Evolutionary conservation across 495 filamentous ascomycete species (phyloP), one percentile per base, ranked within the genome.

Genomic region (Neurospora sp.): DNA sequence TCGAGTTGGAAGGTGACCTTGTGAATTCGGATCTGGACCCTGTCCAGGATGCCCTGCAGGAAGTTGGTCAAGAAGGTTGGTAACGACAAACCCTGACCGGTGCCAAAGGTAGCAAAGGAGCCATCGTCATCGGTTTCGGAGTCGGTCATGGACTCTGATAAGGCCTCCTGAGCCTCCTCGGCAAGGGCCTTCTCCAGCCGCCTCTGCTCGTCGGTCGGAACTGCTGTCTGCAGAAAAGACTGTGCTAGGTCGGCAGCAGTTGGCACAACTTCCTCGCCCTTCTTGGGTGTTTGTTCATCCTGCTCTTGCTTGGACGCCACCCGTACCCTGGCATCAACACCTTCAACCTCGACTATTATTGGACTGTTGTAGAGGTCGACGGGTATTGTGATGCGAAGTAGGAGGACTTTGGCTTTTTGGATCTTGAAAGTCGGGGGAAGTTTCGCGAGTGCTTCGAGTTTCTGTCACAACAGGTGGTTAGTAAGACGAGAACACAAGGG

Each of bases 61-160:
- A 96, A 95, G 35, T 87, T 90, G 10, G 93, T 90, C 16, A 99
- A 84, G 75, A 98, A 95, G 3, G 83, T 87, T 10, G 96, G 96
- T 8, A 98, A 82, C 3, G 90, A 91, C 16, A 96, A 77, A 0
- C 85, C 82, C 72, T 93, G 90, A 16, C 91, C 93, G 53, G 90
- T 89, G 22, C 96, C 96, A 27, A 91, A 75, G 2, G 88, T 84
- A 17, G 85, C 79, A 31, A 91, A 75, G 1, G 88, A 84, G 20
- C 85, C 79, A 41, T 92, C 90, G n/a, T 92, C 90, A 9, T 86
- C 88, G 71, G 86, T 90, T 37, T 89, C 89, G 70, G 90, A 86
- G 53, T 90, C 88, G 74, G 84, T 87, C 37, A 83, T 75, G 14
- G 85, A 78, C 31, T 86, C 76, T 9, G 88, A 88, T 0, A 86